Base-by-base conservation (phyloP, 176 grass and related monocot species). In the Thinopyrum elongatum region DNA sequence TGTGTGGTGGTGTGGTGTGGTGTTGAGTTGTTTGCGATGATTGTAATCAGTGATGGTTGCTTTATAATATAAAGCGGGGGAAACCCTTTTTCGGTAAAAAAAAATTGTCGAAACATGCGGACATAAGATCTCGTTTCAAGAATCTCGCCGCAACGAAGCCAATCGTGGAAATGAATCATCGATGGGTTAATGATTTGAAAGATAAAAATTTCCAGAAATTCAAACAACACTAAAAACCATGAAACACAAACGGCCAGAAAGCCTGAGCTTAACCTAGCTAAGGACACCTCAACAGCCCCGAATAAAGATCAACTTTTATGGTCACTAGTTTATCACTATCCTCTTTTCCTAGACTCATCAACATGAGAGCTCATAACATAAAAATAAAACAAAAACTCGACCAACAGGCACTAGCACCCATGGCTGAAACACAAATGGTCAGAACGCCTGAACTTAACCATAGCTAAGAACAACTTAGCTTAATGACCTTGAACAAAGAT, bases 281-380 rank as follows among this genome's bases (percentile, higher is more conserved):
- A 55, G 33, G 13, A 14, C 41, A 31, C 65, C 87, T 83, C 51
- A 80, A 79, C 64, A 80, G 80, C 76, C 76, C 75, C 67, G 67
- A 71, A 7, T 49, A 60, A 77, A 28, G 69, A 16, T 78, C 36
- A 70, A 82, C 42, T 28, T 46, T 47, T 47, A 62, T 28, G 4
- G 80, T 84, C 53, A 4, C 30, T n/a, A 57, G 16, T 55, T 80
- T 53, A 42, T n/a, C 12, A 57, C 11, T 74, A 74, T 74, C 30
- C 8, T 65, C 39, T 80, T 55, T 55, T 80, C n/a, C 41, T 65
- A 58, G 26, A 74, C 74, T 74, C 47, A 10, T 73, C 53, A 58
- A 58, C 53, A 58, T 8, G 7, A 58, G 53, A 58, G 53, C 53
- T 58, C 53, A 58, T 58, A 58, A 58, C 22, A 58, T 58, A 22